Percentiles rank a stretch among this genome's conserved stretches.
Conservation (phyloP, 768 basidiomycete species). For the Pleurotus ostreatus region DNA sequence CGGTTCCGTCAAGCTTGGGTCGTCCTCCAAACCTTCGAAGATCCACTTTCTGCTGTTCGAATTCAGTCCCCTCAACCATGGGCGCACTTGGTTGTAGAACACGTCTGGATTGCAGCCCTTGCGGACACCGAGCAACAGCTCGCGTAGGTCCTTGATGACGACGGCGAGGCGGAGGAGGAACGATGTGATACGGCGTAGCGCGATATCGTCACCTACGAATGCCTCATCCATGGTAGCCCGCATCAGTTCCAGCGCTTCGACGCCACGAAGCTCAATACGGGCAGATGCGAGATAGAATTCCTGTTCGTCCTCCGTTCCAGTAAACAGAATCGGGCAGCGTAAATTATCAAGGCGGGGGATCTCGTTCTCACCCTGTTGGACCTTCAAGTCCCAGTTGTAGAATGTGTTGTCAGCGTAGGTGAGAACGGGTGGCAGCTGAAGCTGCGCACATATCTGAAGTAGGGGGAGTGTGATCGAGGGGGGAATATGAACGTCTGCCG, state of each 20-base stretch:
- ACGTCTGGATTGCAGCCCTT: conserved; percentile 70
- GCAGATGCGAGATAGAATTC: conserved; percentile 91
- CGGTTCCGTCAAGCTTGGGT: conserved; percentile 36
- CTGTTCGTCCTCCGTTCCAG: conserved; percentile 75
- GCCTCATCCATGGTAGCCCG: conserved; percentile 85
- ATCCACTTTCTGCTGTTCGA: conserved; percentile 45
- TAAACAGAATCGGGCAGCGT: conserved; percentile 69
- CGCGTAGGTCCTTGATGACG: conserved; percentile 66
- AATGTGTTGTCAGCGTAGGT: conserved; percentile 94
- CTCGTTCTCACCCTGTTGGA: conserved; percentile 22
- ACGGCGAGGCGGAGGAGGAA: conserved; percentile 64
- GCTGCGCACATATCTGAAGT: conserved; percentile 60
- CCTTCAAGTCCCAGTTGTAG: conserved; percentile 72
- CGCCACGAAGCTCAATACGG: conserved; percentile 86
- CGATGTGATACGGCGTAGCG: conserved; percentile 56
- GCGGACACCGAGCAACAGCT: conserved; percentile 64
- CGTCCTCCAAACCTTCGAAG: conserved; percentile 54
- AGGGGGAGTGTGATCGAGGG: conserved; percentile 72
- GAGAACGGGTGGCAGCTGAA: conserved; percentile 84
- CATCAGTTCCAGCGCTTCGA: conserved; percentile 84
- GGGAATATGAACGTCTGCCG: conserved; percentile 62
- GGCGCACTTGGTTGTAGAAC: conserved; percentile 73
- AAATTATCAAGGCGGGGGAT: conserved; percentile 57
- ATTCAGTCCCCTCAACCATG: conserved; percentile 82
- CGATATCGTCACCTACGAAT: conserved; percentile 72